Evolutionary conservation across 495 filamentous ascomycete species (phyloP), one percentile per base, ranked within the genome.

Genomic region (Aspergillus olivimuriae): DNA sequence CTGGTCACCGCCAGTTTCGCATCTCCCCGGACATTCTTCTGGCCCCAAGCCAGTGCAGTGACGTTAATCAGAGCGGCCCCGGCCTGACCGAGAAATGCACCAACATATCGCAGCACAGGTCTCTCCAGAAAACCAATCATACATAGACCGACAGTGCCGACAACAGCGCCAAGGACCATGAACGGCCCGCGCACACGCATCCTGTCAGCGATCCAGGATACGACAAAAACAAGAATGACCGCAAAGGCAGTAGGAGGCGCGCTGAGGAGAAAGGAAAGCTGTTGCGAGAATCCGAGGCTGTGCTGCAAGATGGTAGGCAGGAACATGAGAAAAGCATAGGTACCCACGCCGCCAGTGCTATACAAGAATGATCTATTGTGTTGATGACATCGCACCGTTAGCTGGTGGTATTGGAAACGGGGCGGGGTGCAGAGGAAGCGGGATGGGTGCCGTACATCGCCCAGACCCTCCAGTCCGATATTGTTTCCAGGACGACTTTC

Each of bases 21-120:
- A 20, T 38, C 35, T 7, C 14, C 17, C n/a, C 35, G 35, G 12
- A 38, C 20, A 38, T 38, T 38, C 17, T 38, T 38, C 12, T 38
- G 35, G 12, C 35, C 35, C 35, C 35, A 38, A 4, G 35, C 35
- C 20, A 38, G 7, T 11, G 6, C 35, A 17, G 35, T 38, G 11
- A 28, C 24, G 7, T 7, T 6, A 11, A 20, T 21, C 1, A 38
- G 35, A 21, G 35, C 17, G 17, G 35, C 21, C 4, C 35, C 35
- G 4, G 35, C 12, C 35, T 38, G 15, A 12, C 35, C 35, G 1
- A 38, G 35, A 20, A 38, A 38, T 1, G 35, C 35, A 20, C 35
- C 35, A 4, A 38, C 11, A 1, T 11, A 18, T 6, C 10, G 20
- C 17, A 18, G 24, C 24, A 28, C 24, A 28, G 24, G 24, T 6